Conservation (phyloP, 768 basidiomycete species). For the Russula brevipes region DNA sequence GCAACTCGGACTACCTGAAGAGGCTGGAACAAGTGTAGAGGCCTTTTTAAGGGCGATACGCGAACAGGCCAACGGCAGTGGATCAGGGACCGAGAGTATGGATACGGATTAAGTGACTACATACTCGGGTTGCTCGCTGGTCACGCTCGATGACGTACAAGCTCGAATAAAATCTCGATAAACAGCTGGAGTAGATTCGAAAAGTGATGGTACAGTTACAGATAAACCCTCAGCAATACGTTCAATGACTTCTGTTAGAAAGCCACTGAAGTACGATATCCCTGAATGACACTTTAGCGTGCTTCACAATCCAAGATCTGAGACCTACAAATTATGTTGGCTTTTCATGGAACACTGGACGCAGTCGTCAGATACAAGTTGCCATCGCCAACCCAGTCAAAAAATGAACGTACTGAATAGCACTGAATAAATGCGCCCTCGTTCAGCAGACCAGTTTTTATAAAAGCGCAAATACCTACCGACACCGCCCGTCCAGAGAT, state of each 20-base stretch:
- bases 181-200: constrained; percentile 1
- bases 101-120: constrained; percentile 57
- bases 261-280: constrained; percentile 91
- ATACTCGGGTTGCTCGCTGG: background rate
- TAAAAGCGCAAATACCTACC: constrained; percentile 43
- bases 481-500: constrained; percentile 78
- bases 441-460: background rate
- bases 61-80: constrained; percentile 61
- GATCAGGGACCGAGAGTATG: constrained; percentile 54
- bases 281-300: constrained; percentile 33
- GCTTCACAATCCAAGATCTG: background rate
- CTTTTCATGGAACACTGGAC: constrained; percentile 92
- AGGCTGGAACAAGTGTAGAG: constrained; percentile 71
- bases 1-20: constrained; percentile 76
- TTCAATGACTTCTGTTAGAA: constrained; percentile 63
- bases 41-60: constrained; percentile 78
- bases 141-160: constrained; percentile 7
- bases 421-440: constrained; percentile 42
- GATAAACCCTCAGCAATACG: background rate
- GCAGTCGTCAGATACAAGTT: background rate
- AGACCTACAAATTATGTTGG: constrained; percentile 79
- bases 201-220: background rate
- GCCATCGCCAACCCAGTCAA: background rate
- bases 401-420: constrained; percentile 53
- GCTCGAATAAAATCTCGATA: constrained; percentile 4